phyloP scores from a whole-genome alignment of 2,329 filamentous ascomycete species.

The Neoscytalidium dimidiatum region DNA sequence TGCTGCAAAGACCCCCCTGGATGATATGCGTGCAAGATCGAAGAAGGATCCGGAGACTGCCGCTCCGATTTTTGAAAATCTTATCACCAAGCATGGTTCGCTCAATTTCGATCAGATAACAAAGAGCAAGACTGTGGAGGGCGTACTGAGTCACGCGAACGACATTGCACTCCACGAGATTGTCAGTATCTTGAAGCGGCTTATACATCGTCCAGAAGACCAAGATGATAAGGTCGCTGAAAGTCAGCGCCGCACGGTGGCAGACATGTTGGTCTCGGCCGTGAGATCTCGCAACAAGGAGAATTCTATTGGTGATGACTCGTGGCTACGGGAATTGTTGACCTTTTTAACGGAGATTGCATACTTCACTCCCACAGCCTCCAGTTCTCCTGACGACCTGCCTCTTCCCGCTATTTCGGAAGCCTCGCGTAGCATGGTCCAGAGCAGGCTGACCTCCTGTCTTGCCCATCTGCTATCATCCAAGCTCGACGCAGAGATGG shows the following conservation, averaged over 20 bases:
- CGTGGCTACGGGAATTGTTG: slow-evolving; percentile 47
- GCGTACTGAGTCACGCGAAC: slow-evolving; percentile 64
- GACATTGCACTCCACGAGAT: slow-evolving; percentile 53
- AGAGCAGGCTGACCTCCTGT: slow-evolving; percentile 57
- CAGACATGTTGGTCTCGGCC: slow-evolving; percentile 55
- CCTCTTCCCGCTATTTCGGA: slow-evolving; percentile 50
- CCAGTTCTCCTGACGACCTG: slow-evolving; percentile 33
- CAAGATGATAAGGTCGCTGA: slow-evolving; percentile 49
- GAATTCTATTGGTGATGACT: slow-evolving; percentile 38
- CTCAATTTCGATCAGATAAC: slow-evolving; percentile 85
- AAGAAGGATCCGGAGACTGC: slow-evolving; percentile 63
- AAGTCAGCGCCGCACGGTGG: slow-evolving; percentile 50
- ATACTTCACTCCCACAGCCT: slow-evolving; percentile 48
- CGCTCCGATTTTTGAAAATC: slow-evolving; percentile 60
- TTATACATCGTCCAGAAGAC: slow-evolving; percentile 49
- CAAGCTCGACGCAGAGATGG: slow-evolving; percentile 38
- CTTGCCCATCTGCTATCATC: slow-evolving; percentile 52
- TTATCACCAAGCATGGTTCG: slow-evolving; percentile 70
- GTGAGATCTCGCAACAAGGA: slow-evolving; percentile 44
- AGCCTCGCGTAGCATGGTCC: slow-evolving; percentile 53
- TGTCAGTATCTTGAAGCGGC: slow-evolving; percentile 52
- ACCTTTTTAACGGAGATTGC: slow-evolving; percentile 51
- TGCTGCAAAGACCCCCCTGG: slow-evolving; percentile 75
- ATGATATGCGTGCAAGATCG: slow-evolving; percentile 66
- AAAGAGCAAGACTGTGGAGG: slow-evolving; percentile 81